These are phyloP conservation scores for Wallacemonas rigidus DNA, from an alignment of 208 protist genomes.

Conservation along the genomic window DNA sequence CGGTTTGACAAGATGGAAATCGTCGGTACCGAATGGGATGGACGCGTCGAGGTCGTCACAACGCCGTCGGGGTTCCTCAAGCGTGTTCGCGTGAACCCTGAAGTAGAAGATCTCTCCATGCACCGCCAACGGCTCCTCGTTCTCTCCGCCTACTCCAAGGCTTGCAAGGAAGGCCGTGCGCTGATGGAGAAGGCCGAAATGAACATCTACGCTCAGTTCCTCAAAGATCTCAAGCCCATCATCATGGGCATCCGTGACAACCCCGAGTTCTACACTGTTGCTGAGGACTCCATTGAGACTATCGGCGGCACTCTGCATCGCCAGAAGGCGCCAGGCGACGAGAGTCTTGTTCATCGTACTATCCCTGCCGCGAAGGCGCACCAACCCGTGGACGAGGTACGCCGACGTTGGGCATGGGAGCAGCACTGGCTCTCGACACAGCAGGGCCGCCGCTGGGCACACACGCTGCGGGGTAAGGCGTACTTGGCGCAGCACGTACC, in stretches of 20 bases:
- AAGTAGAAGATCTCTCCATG: constrained; percentile 70
- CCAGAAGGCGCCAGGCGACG: constrained; percentile 6
- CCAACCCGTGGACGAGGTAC: constrained; percentile 70
- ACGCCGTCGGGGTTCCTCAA: constrained; percentile 85
- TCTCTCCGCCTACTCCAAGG: constrained; percentile 83
- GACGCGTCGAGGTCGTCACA: constrained; percentile 86
- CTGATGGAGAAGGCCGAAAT: constrained; percentile 90
- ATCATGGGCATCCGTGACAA: constrained; percentile 92
- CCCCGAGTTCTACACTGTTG: constrained; percentile 91
- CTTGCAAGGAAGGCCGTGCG: constrained; percentile 60
- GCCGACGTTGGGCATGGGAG: constrained; percentile 62
- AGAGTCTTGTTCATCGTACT: constrained; percentile 53
- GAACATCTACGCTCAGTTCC: constrained; percentile 90
- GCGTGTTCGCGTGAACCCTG: constrained; percentile 82
- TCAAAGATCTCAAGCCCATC: constrained; percentile 88
- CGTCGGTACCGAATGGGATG: constrained; percentile 77
- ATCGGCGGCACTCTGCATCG: constrained; percentile 61
- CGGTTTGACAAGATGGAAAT: constrained; percentile 91
- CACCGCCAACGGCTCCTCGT: constrained; percentile 72
- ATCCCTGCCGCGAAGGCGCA: constrained; percentile 85
- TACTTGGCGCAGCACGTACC: constrained; percentile 76
- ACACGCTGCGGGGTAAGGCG: constrained; percentile 77
- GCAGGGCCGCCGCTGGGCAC: constrained; percentile 67
- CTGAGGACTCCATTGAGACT: constrained; percentile 71
- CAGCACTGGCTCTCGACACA: constrained; percentile 67